phyloP scores from a whole-genome alignment of 768 basidiomycete species.

The Suillus placidus region DNA sequence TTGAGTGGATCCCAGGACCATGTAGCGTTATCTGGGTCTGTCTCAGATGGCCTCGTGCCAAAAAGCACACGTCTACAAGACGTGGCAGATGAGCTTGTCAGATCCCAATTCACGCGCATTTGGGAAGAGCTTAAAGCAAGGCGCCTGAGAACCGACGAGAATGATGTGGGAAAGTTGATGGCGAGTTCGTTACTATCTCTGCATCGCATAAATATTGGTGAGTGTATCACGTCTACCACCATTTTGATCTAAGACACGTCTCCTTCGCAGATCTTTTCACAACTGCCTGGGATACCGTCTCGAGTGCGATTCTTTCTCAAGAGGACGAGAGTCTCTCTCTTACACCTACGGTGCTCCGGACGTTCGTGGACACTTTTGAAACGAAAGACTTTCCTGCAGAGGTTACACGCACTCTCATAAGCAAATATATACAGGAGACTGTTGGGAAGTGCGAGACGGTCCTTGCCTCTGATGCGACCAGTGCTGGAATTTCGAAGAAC shows the following conservation, averaged over 20 bases:
- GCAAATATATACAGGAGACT: constrained; percentile 19
- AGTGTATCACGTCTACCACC: constrained; percentile 12
- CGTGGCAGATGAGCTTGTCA: constrained; percentile 37
- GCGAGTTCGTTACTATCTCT: constrained; percentile 42
- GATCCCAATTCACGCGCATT: constrained; percentile 46
- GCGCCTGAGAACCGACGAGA: constrained; percentile 50
- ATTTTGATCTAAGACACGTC: background rate
- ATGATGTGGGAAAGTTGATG: constrained; percentile 45
- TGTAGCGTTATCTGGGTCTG: constrained; percentile 6
- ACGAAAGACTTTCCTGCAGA: constrained; percentile 49
- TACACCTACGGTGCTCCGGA: constrained; percentile 3
- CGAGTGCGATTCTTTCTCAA: constrained; percentile 17
- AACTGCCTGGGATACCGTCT: constrained; percentile 50
- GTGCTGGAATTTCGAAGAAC: constrained; percentile 16
- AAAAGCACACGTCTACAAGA: constrained; percentile 11
- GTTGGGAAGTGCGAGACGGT: constrained; percentile 35
- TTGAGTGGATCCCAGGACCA: constrained; percentile 24
- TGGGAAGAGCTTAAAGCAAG: constrained; percentile 51
- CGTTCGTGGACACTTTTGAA: constrained; percentile 1
- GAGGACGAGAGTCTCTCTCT: constrained; percentile 4
- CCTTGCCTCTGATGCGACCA: constrained; percentile 16
- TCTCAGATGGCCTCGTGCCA: constrained; percentile 8
- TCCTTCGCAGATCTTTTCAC: constrained; percentile 46
- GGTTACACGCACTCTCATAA: constrained; percentile 16
- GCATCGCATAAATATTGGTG: constrained; percentile 30